phyloP scores from a whole-genome alignment of 164 flowering plant species.

The Vitis rotundifolia region DNA sequence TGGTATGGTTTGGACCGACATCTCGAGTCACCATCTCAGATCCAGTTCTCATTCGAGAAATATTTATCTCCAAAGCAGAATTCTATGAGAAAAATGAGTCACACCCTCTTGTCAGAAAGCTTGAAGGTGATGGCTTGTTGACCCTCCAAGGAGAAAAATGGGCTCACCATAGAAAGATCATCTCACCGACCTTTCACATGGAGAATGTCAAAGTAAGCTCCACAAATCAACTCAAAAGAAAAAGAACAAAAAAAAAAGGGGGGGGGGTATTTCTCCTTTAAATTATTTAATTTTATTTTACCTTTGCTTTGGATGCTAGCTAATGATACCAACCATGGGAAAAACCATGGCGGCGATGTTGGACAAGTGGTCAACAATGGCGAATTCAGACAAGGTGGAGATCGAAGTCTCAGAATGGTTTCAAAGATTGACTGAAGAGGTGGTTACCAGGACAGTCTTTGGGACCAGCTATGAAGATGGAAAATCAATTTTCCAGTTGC shows the following conservation, averaged over 20 bases:
- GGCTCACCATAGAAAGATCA: constrained; percentile 36
- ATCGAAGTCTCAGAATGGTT: constrained; percentile 50
- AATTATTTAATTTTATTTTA: too few relatives aligned
- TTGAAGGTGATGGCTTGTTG: constrained; percentile 46
- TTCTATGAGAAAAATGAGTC: constrained; percentile 24
- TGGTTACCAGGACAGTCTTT: constrained; percentile 56
- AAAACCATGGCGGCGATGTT: constrained; percentile 26
- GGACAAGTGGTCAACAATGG: too few relatives aligned
- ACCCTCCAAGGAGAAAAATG: constrained; percentile 41
- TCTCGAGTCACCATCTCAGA: constrained; percentile 36
- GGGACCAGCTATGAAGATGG: constrained; percentile 55
- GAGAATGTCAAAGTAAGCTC: constrained; percentile 40
- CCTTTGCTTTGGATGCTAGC: too few relatives aligned
- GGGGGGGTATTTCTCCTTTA: too few relatives aligned
- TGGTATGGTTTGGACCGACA: constrained; percentile 37
- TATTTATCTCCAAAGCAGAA: constrained; percentile 31
- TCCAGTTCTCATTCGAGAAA: constrained; percentile 37
- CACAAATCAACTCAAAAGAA: too few relatives aligned
- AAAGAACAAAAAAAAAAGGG: too few relatives aligned
- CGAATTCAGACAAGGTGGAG: constrained; percentile 15
- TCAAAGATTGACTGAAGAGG: constrained; percentile 40
- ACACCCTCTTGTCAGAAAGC: constrained; percentile 23
- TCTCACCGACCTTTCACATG: constrained; percentile 42
- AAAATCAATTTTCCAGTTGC: constrained; percentile 37
- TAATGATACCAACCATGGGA: constrained; percentile 45